Base-by-base conservation (phyloP, 2,329 filamentous ascomycete genomes). In the Talaromyces sp. region DNA sequence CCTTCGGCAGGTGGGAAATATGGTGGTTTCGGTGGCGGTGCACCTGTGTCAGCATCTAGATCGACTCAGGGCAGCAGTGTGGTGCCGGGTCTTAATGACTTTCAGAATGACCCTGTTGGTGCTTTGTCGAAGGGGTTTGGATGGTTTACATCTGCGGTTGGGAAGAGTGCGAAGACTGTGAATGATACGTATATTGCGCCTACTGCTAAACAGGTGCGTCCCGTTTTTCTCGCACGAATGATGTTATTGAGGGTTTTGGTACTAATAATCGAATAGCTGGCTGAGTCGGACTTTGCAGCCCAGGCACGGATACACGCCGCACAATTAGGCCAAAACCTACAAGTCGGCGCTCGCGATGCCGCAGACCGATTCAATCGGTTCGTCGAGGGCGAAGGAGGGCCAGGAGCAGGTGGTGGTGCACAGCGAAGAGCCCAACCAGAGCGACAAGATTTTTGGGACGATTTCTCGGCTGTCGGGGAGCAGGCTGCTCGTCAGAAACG, bases 1-100 rank as follows among this genome's bases (percentile, higher is more conserved):
- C 95, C 95, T 0, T 94, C 85, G 67, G 94, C 97, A 77, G 95
- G 95, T 67, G 95, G 95, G 11, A 97, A 96, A 78, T 99, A 92
- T 75, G 85, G 82, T 11, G 95, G 95, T 0, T 99, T 99, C 77
- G 95, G 95, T 40, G 96, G 89, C 75, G 88, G 89, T 59, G 86
- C 90, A 29, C 83, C 83, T 63, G 83, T 86, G 19, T 43, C 61
- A 34, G 8, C 49, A 22, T 77, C 82, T 82, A 69, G 72, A 78
- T 2, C 65, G 66, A 22, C 67, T 11, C 64, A 80, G 31, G 53
- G 53, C 2, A 29, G 29, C 13, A 78, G 62, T 22, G 17, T 34
- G n/a, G 79, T 91, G 29, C 91, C 91, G 0, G 88, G 88, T 13
- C 81, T 95, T n/a, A 90, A 95, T 63, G 94, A 98, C 63, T 87